Conservation (phyloP, 805 yeast species). For the Candida oleophila region DNA sequence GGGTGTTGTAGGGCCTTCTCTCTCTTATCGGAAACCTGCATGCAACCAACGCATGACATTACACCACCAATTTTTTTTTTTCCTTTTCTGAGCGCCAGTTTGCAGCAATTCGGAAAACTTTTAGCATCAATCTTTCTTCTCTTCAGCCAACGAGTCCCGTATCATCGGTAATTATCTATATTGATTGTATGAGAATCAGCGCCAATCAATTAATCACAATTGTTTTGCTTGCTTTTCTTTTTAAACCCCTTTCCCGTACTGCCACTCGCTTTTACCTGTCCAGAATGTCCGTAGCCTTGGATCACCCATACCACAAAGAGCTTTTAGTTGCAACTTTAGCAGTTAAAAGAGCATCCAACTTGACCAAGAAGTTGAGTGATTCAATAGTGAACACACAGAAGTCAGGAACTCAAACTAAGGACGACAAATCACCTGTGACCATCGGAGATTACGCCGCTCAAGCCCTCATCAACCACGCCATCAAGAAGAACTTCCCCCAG, state of each 20-base stretch:
- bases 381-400: conserved; percentile 43
- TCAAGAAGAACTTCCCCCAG: conserved; percentile 71
- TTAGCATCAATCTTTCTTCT: no score
- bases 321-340: conserved; percentile 82
- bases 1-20: no score
- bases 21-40: background rate
- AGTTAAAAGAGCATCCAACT: conserved; percentile 78
- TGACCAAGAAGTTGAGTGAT: conserved; percentile 69
- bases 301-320: conserved; percentile 57
- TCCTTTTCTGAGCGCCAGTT: no score
- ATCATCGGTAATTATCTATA: no score
- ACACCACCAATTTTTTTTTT: background rate
- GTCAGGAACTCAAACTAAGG: conserved; percentile 68
- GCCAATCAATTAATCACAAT: background rate
- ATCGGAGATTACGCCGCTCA: conserved; percentile 96
- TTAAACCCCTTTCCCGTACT: background rate
- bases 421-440: conserved; percentile 93
- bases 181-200: background rate
- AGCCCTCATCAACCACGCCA: conserved; percentile 84
- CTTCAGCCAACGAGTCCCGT: no score
- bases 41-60: background rate
- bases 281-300: conserved; percentile 1
- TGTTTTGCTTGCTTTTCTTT: background rate
- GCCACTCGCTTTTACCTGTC: background rate
- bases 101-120: no score